These are phyloP conservation scores for Lipomyces yamanashiensis DNA, from an alignment of 805 yeast species.

Conservation along the genomic window DNA sequence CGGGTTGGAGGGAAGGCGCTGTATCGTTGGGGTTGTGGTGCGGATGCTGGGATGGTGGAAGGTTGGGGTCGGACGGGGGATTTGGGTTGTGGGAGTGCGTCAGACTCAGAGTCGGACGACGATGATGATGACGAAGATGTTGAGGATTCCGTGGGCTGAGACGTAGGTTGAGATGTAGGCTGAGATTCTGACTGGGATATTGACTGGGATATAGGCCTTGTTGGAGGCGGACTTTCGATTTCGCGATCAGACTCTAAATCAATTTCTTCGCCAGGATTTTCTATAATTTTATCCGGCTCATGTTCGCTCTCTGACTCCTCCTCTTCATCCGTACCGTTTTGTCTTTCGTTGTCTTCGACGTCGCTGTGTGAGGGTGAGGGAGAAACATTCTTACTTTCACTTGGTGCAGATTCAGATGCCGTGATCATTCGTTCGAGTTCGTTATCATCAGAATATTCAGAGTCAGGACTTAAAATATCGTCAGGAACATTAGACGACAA, in stretches of 20 bases:
- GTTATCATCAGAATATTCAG: too few relatives aligned
- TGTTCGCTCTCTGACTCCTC: slow-evolving; percentile 2
- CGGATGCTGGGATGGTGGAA: neutral
- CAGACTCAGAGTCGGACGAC: neutral
- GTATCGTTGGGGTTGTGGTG: neutral
- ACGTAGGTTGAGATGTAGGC: neutral
- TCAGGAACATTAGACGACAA: too few relatives aligned
- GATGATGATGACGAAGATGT: neutral
- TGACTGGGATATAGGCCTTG: neutral
- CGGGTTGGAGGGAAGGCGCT: neutral
- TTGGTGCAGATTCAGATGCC: neutral
- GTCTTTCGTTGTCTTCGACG: neutral
- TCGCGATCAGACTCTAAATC: slow-evolving; percentile 1
- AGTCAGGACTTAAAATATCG: too few relatives aligned
- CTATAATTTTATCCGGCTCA: slow-evolving; percentile 7
- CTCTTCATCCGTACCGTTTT: neutral
- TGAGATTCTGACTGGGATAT: neutral
- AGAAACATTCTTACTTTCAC: neutral
- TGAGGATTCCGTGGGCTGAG: neutral
- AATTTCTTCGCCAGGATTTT: slow-evolving; percentile 5
- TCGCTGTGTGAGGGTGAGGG: too few relatives aligned
- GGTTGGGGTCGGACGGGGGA: neutral
- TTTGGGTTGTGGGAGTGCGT: neutral
- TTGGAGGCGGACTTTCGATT: neutral
- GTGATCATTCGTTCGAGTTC: neutral